Evolutionary conservation across 305 asterid species (phyloP), one percentile per base, ranked within the genome.

Genomic region (Ruellia speciosa): DNA sequence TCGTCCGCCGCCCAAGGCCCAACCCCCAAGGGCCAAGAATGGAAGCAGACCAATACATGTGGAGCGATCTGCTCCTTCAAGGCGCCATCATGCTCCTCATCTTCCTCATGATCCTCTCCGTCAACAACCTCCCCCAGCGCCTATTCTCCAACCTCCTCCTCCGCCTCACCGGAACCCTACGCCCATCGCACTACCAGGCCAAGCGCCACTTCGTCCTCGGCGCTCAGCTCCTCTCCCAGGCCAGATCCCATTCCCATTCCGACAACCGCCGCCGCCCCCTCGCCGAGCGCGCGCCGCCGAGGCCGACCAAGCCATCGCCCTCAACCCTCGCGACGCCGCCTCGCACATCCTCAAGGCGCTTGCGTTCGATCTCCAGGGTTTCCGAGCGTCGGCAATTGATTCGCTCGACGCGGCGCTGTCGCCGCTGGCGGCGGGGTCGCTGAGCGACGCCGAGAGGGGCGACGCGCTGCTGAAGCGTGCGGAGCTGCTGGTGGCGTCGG

Each of bases 391-490:
- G 10, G 93, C 89, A 8, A 57, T 86, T 0, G 93, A 75, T 31
- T 69, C 93, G 56, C 77, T 86, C 10, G 89, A 83, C 43, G 66
- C 48, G 17, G 93, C 95, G 51, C 77, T 86, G 52, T 72, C 84
- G 19, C 86, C 85, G 52, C 63, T 65, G 33, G 67, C 78, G 15
- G 72, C 15, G 63, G 66, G 59, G 74, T 72, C 82, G 19, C 64
- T 83, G 70, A 59, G 73, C 61, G 81, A 53, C 28, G 66, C 33
- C 4, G 95, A 83, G 84, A 72, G 72, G 52, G 75, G 76, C 13
- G 88, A 83, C 12, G 87, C 89, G 24, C 65, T 83, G 75, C 72
- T 58, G 55, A 83, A 83, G 76, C 55, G 89, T 45, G 95, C 89
- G 5, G 83, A 74, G 79, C 57, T 81, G 77, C 78, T 65, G 69